Conservation (phyloP, 2,329 filamentous ascomycete genomes). For the Cylindrodendrum hubeiense region DNA sequence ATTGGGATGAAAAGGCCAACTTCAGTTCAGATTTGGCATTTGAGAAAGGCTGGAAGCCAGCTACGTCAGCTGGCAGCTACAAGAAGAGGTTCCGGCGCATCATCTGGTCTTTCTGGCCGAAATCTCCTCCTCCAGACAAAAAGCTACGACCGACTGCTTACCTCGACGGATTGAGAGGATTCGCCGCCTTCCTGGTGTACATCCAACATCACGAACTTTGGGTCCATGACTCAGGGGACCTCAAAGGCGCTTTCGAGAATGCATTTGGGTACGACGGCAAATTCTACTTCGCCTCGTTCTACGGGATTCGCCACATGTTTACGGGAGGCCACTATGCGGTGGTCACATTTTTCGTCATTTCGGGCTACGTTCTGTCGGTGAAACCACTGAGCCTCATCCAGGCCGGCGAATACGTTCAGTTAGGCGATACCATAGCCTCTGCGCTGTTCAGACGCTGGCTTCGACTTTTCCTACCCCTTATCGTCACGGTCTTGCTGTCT, state of each 20-base stretch:
- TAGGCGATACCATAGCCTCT: slow-evolving; percentile 60
- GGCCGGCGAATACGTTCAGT: slow-evolving; percentile 53
- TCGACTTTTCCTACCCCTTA: slow-evolving; percentile 64
- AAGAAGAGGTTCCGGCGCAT: slow-evolving; percentile 22
- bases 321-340: slow-evolving; percentile 72
- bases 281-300: slow-evolving; percentile 65
- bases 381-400: slow-evolving; percentile 62
- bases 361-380: slow-evolving; percentile 67
- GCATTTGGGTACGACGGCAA: slow-evolving; percentile 63
- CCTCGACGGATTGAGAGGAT: slow-evolving; percentile 73
- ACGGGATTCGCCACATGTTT: slow-evolving; percentile 70
- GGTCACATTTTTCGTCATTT: slow-evolving; percentile 68
- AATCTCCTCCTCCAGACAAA: slow-evolving; percentile 29
- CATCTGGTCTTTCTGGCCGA: slow-evolving; percentile 30
- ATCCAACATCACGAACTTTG: slow-evolving; percentile 71
- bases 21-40: slow-evolving; percentile 13
- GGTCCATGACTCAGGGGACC: slow-evolving; percentile 59
- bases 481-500: slow-evolving; percentile 66
- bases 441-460: slow-evolving; percentile 63
- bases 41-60: slow-evolving; percentile 20
- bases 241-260: slow-evolving; percentile 61
- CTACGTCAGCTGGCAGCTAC: slow-evolving; percentile 25
- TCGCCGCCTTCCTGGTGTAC: slow-evolving; percentile 76
- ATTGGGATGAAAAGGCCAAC: slow-evolving; percentile 51
- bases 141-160: slow-evolving; percentile 66